Evolutionary conservation across 108 stramenopile genomes (phyloP), one percentile per base, ranked within the genome.

Genomic region (Cyclotella atomus): DNA sequence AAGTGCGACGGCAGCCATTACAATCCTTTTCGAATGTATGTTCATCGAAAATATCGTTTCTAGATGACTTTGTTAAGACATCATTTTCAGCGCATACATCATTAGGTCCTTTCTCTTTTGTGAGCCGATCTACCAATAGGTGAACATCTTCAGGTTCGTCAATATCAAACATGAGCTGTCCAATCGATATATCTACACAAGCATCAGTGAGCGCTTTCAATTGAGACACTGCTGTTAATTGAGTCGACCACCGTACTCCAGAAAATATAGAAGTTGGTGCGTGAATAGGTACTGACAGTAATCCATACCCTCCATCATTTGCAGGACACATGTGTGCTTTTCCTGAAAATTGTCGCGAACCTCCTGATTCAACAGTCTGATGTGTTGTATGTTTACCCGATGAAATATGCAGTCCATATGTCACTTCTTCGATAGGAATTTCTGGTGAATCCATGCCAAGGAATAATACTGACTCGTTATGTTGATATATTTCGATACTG

Each of bases 381-480:
- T 56, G 8, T 30, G 55, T 15, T 56, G 55, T 2, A 19, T 34
- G 24, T 25, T 30, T 56, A 28, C 17, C 4, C n/a, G 72, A 63
- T 57, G 82, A 66, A 27, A 68, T 36, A 29, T 67, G 33, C 23
- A 94, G 65, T 17, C 85, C 93, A 17, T 72, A 34, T 9, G 73
- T 79, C 17, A 95, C 82, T 63, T 95, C 94, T 19, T 87, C 86
- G 45, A 92, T 49, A 21, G 88, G 84, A 12, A 95, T 54, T 29
- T 89, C 84, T 1, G 94, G 94, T 12, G 94, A 73, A 82, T 95
- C 94, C 94, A 95, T 95, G 25, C 94, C 94, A 47, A 95, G 76
- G 80, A 95, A 92, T 21, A 90, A 59, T 21, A 95, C 87, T 19
- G 81, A 45, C 14, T 80, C 79, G 59, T 71, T 76, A 16, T 36